Evolutionary conservation across 371 early-diverging fungal genomes (phyloP).

Genomic region (Nosema granulosis): DNA sequence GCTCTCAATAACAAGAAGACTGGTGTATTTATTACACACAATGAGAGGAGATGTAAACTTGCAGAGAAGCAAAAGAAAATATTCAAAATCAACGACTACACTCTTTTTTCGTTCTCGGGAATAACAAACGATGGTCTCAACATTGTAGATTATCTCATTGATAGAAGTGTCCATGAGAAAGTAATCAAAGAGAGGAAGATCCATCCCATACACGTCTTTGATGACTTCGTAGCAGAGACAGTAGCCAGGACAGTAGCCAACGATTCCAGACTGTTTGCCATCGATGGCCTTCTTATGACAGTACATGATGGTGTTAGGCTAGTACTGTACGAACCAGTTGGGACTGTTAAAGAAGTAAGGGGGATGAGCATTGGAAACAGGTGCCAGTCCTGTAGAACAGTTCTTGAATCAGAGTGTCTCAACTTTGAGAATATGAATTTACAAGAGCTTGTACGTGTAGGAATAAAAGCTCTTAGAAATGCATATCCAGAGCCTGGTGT

Average conservation of each 20-base stretch:
- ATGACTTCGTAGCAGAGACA: slow-evolving; percentile 47
- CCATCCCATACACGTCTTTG: slow-evolving; percentile 58
- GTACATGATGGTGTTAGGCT: slow-evolving; percentile 58
- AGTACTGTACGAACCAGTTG: slow-evolving; percentile 61
- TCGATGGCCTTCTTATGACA: slow-evolving; percentile 58
- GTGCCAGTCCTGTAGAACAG: slow-evolving; percentile 66
- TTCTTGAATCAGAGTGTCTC: slow-evolving; percentile 57
- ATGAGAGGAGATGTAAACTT: slow-evolving; percentile 50
- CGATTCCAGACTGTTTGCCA: slow-evolving; percentile 60
- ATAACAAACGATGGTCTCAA: slow-evolving; percentile 67
- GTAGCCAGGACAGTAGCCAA: slow-evolving; percentile 33
- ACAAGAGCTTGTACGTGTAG: slow-evolving; percentile 57
- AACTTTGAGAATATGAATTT: slow-evolving; percentile 37
- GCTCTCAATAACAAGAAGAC: slow-evolving; percentile 51
- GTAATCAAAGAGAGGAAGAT: slow-evolving; percentile 49
- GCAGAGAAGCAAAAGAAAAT: slow-evolving; percentile 58
- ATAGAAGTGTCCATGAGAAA: slow-evolving; percentile 54
- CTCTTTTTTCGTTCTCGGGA: slow-evolving; percentile 65
- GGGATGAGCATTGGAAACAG: slow-evolving; percentile 64
- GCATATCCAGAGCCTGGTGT: slow-evolving; percentile 53
- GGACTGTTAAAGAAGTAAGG: slow-evolving; percentile 42
- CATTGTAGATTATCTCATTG: slow-evolving; percentile 61
- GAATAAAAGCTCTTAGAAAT: slow-evolving; percentile 64
- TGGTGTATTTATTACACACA: slow-evolving; percentile 63
- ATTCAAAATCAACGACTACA: slow-evolving; percentile 48